These are phyloP conservation scores for Skeletonema grethae DNA, from an alignment of 108 stramenopile genomes.

Conservation along the genomic window DNA sequence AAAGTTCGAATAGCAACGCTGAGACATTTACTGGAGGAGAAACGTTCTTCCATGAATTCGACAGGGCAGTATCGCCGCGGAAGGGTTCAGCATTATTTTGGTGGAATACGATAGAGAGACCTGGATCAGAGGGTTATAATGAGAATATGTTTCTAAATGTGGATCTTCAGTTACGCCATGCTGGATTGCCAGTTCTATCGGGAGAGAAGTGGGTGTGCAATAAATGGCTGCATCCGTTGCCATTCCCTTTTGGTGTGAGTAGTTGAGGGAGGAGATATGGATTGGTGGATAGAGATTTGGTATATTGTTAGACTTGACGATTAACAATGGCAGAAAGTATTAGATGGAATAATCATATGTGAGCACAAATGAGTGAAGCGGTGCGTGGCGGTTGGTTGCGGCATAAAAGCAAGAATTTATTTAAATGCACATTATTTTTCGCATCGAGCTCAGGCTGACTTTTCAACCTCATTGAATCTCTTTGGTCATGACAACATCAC, in stretches of 20 bases:
- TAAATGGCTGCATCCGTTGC: conserved; percentile 52
- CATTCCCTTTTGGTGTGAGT: conserved; percentile 41
- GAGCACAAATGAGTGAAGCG: no score
- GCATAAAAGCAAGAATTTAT: background rate
- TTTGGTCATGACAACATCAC: background rate
- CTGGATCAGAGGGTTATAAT: conserved; percentile 37
- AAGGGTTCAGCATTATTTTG: conserved; percentile 49
- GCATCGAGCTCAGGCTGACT: background rate
- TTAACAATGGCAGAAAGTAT: no score
- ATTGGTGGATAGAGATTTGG: background rate
- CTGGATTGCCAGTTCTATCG: conserved; percentile 37
- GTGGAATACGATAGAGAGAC: conserved; percentile 55
- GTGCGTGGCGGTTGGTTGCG: background rate
- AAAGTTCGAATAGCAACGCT: background rate
- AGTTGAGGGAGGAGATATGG: background rate
- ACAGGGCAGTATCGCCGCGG: conserved; percentile 17
- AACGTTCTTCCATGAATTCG: conserved; percentile 49
- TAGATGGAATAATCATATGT: no score
- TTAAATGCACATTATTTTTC: background rate
- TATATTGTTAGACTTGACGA: no score
- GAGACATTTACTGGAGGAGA: conserved; percentile 34
- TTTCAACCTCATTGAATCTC: no score
- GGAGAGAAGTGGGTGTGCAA: conserved; percentile 57
- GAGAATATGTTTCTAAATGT: conserved; percentile 42
- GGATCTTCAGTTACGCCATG: conserved; percentile 45